A percentile compares a stretch with the other conserved stretches of the same genome.
Conservation (phyloP, 345 rosid species). For the Eucalyptus sp. region DNA sequence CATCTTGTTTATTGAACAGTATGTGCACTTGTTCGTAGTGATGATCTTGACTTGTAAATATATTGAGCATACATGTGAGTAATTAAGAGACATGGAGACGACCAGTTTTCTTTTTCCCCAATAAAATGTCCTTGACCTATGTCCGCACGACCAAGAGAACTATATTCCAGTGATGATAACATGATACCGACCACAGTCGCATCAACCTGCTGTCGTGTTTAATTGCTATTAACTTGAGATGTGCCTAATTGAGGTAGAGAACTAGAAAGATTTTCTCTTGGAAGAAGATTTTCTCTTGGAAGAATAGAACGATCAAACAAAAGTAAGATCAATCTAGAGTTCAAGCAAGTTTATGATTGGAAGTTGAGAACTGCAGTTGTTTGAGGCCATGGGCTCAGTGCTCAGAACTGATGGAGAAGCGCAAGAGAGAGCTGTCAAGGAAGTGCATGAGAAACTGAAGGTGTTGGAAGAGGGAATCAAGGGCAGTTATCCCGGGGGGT, state of each 20-base stretch:
- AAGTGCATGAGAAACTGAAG: constrained; percentile 10
- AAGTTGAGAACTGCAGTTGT: constrained; percentile 3
- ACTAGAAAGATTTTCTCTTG: neutral
- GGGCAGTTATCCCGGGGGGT: neutral
- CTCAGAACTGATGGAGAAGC: constrained; percentile 13
- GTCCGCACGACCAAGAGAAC: neutral
- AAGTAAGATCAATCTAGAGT: neutral
- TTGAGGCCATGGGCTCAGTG: neutral
- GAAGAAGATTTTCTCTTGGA: neutral
- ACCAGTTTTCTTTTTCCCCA: neutral
- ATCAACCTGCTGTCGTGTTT: neutral
- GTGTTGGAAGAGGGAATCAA: constrained; percentile 25
- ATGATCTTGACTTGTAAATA: neutral
- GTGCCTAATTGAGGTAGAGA: neutral
- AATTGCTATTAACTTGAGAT: neutral
- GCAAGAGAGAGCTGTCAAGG: constrained; percentile 11
- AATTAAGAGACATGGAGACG: neutral
- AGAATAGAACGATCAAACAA: neutral
- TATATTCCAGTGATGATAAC: neutral
- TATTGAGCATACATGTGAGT: neutral
- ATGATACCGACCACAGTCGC: neutral
- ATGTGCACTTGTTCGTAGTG: neutral
- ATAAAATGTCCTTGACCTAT: neutral
- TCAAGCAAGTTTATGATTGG: neutral
- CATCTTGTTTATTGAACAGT: neutral